A percentile compares a stretch with the other conserved stretches of the same genome.
Conservation (phyloP, 805 yeast species). For the Jamesozyma piceae region DNA sequence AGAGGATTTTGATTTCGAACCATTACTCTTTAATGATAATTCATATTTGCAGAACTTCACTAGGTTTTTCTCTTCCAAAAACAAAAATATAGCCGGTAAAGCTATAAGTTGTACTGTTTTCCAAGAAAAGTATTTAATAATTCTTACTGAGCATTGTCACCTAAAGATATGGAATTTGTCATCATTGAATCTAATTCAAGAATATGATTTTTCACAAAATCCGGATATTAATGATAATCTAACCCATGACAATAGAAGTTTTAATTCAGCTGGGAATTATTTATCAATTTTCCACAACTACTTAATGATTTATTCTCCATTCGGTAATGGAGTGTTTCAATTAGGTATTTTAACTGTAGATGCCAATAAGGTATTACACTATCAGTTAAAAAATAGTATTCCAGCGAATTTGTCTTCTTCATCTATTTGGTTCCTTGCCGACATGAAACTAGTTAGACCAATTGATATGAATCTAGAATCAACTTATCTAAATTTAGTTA, state of each 20-base stretch:
- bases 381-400: conserved; percentile 9
- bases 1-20: conserved; percentile 28
- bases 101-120: conserved; percentile 18
- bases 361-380: conserved; percentile 10
- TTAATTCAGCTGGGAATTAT: conserved; percentile 28
- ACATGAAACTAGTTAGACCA: conserved; percentile 20
- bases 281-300: conserved; percentile 28
- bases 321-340: conserved; percentile 37
- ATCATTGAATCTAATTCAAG: conserved; percentile 11
- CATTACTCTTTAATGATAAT: conserved; percentile 47
- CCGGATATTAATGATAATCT: conserved; percentile 4
- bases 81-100: conserved; percentile 9
- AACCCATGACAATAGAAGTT: conserved; percentile 11
- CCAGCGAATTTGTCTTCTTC: conserved; percentile 22
- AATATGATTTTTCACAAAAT: conserved; percentile 13
- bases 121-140: conserved; percentile 15
- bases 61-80: conserved; percentile 17
- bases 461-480: conserved; percentile 12
- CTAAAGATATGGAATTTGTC: conserved; percentile 26
- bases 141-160: conserved; percentile 22
- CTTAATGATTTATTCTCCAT: conserved; percentile 35
- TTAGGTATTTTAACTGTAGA: conserved; percentile 28
- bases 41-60: conserved; percentile 35
- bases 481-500: conserved; percentile 31
- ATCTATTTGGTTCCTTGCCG: conserved; percentile 28